phyloP scores from a whole-genome alignment of 2,329 filamentous ascomycete genomes.

The Lasiodiplodia citricola region DNA sequence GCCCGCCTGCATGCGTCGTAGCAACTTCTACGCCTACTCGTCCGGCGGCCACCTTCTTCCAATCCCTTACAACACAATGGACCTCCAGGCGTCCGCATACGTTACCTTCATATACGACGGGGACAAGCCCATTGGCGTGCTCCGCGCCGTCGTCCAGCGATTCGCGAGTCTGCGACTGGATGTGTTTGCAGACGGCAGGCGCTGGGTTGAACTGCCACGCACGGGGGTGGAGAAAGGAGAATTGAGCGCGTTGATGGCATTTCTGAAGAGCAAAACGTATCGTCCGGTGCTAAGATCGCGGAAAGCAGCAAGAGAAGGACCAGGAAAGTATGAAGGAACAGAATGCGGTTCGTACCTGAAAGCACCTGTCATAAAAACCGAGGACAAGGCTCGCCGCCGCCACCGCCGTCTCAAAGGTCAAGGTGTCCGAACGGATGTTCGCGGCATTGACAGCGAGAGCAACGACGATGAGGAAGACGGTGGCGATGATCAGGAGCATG shows the following conservation, averaged over 20 bases:
- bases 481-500: neutral
- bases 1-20: conserved; percentile 30
- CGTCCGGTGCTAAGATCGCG: conserved; percentile 25
- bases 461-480: neutral
- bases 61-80: neutral
- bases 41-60: neutral
- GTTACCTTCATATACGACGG: conserved; percentile 45
- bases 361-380: neutral
- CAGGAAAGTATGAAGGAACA: neutral
- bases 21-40: conserved; percentile 38
- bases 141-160: conserved; percentile 39
- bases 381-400: neutral
- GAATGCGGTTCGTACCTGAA: neutral
- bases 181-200: neutral
- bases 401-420: neutral
- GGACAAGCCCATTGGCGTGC: conserved; percentile 31
- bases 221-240: neutral
- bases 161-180: conserved; percentile 28
- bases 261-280: neutral
- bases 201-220: conserved; percentile 1
- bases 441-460: neutral
- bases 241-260: neutral
- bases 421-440: neutral
- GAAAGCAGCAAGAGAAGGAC: too few species aligned
- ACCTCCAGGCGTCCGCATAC: conserved; percentile 26